Base-by-base conservation (phyloP, 208 protist genomes). In the Acanthamoeba lenticulata region DNA sequence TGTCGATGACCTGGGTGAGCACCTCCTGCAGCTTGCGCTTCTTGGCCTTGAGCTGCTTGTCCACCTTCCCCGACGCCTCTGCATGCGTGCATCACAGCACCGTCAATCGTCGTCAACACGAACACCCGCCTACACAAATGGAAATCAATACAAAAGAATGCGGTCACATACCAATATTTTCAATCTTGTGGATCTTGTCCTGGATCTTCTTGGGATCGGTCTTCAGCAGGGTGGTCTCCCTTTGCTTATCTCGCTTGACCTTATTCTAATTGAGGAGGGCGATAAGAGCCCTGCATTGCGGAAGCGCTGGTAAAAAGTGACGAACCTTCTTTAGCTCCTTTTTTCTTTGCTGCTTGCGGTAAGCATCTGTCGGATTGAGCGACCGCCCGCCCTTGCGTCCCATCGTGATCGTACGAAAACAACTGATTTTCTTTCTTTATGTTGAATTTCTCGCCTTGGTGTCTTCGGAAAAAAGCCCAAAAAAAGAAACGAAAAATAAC, bases 291-390 rank as follows among this genome's bases (percentile, higher is more conserved):
- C 4, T 72, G 11, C 6, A 72, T 72, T 72, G 11, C 32, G 5
- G 24, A 21, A 21, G 62, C 6, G 24, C 6, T 5, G 32, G 21
- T 38, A 36, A 38, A 19, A 38, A 19, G 5, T 5, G 62, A 19
- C 79, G 24, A 7, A 94, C 90, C 45, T 94, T 94, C 19, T 79
- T 85, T 3, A 94, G 67, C 38, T 94, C 90, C 47, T 85, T 94
- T 29, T 94, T 94, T 7, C 90, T 94, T 38, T 72, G 90, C 47
- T 94, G 69, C 90, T 94, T 94, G 90, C 90, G 90, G 38, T 57
- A 94, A 6, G 90, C 90, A 94, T 94, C 90, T 6, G 90, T 94
- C 38, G 90, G 90, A 36, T 94, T 94, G n/a, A 94, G 90, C 15
- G 90, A 6, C 4, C 74, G 42, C 6, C 69, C 69, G 4, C 72